Base-by-base conservation (phyloP, 2,329 filamentous ascomycete genomes). In the Dactylonectria macrodidyma region DNA sequence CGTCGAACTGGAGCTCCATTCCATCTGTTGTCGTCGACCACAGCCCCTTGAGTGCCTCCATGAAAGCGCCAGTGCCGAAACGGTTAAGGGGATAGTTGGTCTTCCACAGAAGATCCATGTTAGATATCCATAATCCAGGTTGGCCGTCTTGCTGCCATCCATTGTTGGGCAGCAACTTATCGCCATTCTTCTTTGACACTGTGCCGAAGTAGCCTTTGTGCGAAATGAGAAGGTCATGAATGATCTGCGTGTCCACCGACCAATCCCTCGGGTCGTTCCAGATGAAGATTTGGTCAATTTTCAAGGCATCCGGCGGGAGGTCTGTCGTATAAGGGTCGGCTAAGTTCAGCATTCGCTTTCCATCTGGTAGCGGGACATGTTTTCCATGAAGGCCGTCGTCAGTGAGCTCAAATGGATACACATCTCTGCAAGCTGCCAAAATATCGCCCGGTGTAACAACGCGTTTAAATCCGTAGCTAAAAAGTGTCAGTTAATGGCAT, bases 251-350 rank as follows among this genome's bases (percentile, higher is more conserved):
- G 80, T 98, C 95, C 10, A 98, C 87, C 1, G 93, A 95, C 96
- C 96, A 99, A 84, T 99, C 96, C 63, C 96, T 90, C 3, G 96
- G 95, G 81, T 98, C 96, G 79, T 97, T 97, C 87, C 95, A 98
- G 7, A 98, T 92, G 76, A 98, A 92, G 33, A 98, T 90, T 33
- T 95, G 95, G 77, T 97, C 94, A 73, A 99, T 92, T 74, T 94
- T 95, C 55, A 95, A 86, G 10, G 85, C 81, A 10, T 83, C 77
- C 0, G 62, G 76, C 59, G 68, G 82, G 69, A 81, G 84, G 77
- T 72, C 67, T 8, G 68, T 75, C 47, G 79, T 77, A 65, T 80
- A 79, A 6, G 80, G 74, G 10, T 82, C 79, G 8, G 65, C 68
- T 11, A 80, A 70, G 9, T 75, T 73, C 3, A 76, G 71, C 1